phyloP scores from a whole-genome alignment of 179 eudicot species.

The Camellia oleifera region DNA sequence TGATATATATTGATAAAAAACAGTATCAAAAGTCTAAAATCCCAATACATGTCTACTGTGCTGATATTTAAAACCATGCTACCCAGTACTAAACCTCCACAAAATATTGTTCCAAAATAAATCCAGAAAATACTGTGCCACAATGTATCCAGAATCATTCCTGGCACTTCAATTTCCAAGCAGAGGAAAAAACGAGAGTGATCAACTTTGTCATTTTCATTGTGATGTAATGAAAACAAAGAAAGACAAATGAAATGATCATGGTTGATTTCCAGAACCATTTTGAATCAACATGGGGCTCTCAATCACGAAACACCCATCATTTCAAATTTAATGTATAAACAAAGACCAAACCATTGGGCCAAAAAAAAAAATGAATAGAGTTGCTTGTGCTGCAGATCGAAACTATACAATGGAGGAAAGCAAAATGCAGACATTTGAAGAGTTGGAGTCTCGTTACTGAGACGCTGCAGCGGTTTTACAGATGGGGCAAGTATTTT shows the following conservation, averaged over 20 bases:
- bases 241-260: neutral
- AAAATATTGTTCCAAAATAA: no score
- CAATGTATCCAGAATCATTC: no score
- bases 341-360: neutral
- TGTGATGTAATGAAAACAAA: neutral
- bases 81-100: no score
- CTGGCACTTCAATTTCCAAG: no score
- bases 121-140: no score
- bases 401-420: conserved; percentile 13
- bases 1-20: no score
- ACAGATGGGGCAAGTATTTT: conserved; percentile 84
- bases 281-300: conserved; percentile 1
- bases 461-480: conserved; percentile 54
- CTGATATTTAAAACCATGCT: no score
- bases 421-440: neutral
- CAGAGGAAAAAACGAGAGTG: neutral
- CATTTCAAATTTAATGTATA: conserved; percentile 7
- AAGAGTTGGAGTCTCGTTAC: neutral
- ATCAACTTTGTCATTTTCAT: no score
- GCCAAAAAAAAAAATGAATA: neutral
- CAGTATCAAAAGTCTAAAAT: no score
- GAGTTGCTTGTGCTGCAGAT: neutral
- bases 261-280: neutral
- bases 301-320: neutral
- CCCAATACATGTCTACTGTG: no score